Evolutionary conservation across 2,329 filamentous ascomycete species (phyloP), one percentile per base, ranked within the genome.

Genomic region (Fusarium heterosporum): DNA sequence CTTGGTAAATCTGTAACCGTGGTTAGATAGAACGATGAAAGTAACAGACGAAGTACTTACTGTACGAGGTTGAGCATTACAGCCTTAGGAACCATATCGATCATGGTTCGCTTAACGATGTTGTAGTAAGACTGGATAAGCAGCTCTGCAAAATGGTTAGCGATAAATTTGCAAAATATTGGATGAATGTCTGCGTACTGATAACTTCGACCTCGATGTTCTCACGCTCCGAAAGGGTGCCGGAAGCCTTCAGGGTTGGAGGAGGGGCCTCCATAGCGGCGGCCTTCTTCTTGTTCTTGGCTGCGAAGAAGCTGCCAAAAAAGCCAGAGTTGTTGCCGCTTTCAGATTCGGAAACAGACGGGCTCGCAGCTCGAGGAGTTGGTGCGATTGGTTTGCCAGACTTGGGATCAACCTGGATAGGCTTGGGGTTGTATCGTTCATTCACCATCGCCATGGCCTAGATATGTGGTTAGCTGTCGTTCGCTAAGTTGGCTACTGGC

Each of bases 211-310:
- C 96, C 79, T 99, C 96, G 68, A 97, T 92, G 61, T 89, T 90
- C 79, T 99, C 96, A 64, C 96, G 93, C 81, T 99, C 96, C 7
- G 92, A 97, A 38, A 99, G 84, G 26, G 90, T 97, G 40, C 96
- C 95, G 4, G 93, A 97, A 32, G 96, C 96, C 84, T 97, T 99
- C 58, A 99, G 88, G 40, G 89, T 95, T 29, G 96, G 88, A 65
- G 96, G 96, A 38, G 96, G 96, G 14, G 96, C 85, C 78, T 99
- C 96, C 96, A 99, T 99, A 46, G 95, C 94, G n/a, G 96, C 96
- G 82, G 97, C 96, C 90, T 97, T 98, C 88, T 99, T 99, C 89
- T 98, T 99, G 84, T 98, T 99, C 88, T 98, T 99, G 76, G 93
- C 94, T 12, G 96, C 93, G 77, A 97, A 99, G 87, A 99, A 99